A percentile compares a stretch with the other conserved stretches of the same genome.
These are phyloP conservation scores for Fragosphaeria purpurea DNA, from an alignment of 2,329 filamentous ascomycete genomes.

Conservation along the genomic window DNA sequence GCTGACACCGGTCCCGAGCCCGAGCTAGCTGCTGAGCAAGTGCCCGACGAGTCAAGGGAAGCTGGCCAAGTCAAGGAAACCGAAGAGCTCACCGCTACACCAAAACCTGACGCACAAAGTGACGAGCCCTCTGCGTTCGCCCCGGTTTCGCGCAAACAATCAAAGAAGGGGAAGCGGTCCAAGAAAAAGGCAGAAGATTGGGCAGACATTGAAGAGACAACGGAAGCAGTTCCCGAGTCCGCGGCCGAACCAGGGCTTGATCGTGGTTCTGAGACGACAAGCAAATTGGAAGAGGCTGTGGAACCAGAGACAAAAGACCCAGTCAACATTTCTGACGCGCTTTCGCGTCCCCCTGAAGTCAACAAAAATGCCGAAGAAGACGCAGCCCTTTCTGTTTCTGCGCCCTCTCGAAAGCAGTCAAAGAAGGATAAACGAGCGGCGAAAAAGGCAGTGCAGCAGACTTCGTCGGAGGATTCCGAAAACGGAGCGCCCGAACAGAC, in stretches of 20 bases:
- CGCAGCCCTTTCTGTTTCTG: not conserved
- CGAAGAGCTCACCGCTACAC: too few species aligned
- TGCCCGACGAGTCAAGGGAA: not conserved
- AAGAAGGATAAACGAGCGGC: not conserved
- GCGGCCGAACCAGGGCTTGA: too few species aligned
- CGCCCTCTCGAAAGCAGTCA: not conserved
- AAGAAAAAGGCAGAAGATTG: not conserved
- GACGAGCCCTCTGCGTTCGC: not conserved
- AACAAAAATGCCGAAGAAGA: not conserved
- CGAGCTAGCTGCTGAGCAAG: not conserved
- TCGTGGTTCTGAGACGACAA: too few species aligned
- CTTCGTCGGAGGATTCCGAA: not conserved
- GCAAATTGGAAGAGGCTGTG: too few species aligned
- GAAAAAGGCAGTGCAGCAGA: not conserved
- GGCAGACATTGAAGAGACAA: too few species aligned
- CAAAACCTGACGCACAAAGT: too few species aligned
- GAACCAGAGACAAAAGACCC: too few species aligned
- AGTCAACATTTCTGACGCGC: too few species aligned
- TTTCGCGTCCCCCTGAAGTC: not conserved
- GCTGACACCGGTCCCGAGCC: too few species aligned
- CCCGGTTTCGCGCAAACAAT: not conserved
- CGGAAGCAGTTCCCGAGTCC: too few species aligned
- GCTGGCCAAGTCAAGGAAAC: too few species aligned
- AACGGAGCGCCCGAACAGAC: too few species aligned
- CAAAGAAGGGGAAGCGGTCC: conserved; percentile 1